phyloP scores from a whole-genome alignment of 495 filamentous ascomycete genomes.

The Hypoxylon perforatum region DNA sequence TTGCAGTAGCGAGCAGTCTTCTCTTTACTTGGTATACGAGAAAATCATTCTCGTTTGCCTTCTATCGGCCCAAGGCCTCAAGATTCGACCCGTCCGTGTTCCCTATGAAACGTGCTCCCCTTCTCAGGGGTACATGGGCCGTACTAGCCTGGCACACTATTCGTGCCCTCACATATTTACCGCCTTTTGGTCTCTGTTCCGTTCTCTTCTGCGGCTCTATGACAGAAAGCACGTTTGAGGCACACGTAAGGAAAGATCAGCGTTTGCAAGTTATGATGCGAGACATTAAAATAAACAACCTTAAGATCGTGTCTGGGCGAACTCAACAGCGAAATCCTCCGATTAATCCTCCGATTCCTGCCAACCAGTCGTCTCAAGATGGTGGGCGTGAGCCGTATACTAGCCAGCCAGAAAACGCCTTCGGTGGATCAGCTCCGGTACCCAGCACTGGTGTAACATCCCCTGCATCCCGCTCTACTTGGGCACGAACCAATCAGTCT shows the following conservation, averaged over 20 bases:
- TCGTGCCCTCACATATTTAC: constrained; percentile 9
- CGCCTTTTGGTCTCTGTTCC: neutral
- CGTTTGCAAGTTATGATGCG: constrained; percentile 14
- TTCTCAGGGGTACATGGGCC: constrained; percentile 11
- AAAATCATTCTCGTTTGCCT: constrained; percentile 32
- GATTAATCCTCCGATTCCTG: constrained; percentile 2
- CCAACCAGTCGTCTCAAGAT: constrained; percentile 7
- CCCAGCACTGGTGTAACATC: neutral
- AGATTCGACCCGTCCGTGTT: constrained; percentile 32
- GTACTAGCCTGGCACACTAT: constrained; percentile 16
- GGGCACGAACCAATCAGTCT: constrained; percentile 5
- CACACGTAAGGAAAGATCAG: constrained; percentile 12
- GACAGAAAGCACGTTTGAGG: neutral
- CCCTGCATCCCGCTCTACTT: constrained; percentile 16
- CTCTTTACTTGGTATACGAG: neutral
- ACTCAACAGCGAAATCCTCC: neutral
- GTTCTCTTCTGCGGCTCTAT: constrained; percentile 11
- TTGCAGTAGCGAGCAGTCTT: neutral
- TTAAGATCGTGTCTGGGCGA: neutral
- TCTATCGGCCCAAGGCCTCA: constrained; percentile 29
- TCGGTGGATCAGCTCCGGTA: neutral
- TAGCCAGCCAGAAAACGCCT: constrained; percentile 1
- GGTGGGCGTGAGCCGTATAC: constrained; percentile 12
- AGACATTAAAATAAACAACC: constrained; percentile 19
- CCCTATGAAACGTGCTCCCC: constrained; percentile 10